Evolutionary conservation across 805 yeast genomes (phyloP), one percentile per base, ranked within the genome.

Genomic region (Komagataella pastoris): DNA sequence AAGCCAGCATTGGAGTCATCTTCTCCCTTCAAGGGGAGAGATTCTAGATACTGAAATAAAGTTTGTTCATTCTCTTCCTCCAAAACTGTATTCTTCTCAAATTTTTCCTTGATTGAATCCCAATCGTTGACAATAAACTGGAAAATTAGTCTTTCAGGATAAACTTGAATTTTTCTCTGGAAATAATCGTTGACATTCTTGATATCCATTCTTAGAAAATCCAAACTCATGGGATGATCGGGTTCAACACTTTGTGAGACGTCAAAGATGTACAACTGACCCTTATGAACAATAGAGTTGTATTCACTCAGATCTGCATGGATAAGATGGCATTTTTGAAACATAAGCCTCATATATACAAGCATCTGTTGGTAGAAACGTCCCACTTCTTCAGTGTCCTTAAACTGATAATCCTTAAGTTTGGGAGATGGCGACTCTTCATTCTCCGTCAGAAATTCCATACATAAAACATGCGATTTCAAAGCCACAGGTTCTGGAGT

Each of bases 191-290:
- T 93, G 21, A 91, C 87, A 62, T 93, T 93, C 65, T 91, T 93
- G 62, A 93, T 90, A 68, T 93, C 99, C 99, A 93, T 93, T 62
- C 99, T 74, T 54, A 93, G 69, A 64, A 93, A 93, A 65, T 93
- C 98, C 57, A 93, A 73, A 47, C 96, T 85, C 88, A 88, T 88
- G 8, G 97, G 98, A 67, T 93, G 99, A 59, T 89, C 97, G 7
- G 97, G 97, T 65, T 93, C 98, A 21, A 93, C 98, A 44, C 95
- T 83, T 65, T 93, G 99, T 1, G 98, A 90, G 8, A 93, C 99
- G 69, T 93, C 99, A 58, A 93, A 87, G 53, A 93, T 86, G 67
- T 85, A 89, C 24, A 93, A 70, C 61, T 80, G 77, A 40, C 77
- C 82, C 6, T 86, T 65, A 61, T 91, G 97, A 19, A 93, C 86